These are phyloP conservation scores for Lippia alba DNA, from an alignment of 305 asterid species.

Conservation along the genomic window DNA sequence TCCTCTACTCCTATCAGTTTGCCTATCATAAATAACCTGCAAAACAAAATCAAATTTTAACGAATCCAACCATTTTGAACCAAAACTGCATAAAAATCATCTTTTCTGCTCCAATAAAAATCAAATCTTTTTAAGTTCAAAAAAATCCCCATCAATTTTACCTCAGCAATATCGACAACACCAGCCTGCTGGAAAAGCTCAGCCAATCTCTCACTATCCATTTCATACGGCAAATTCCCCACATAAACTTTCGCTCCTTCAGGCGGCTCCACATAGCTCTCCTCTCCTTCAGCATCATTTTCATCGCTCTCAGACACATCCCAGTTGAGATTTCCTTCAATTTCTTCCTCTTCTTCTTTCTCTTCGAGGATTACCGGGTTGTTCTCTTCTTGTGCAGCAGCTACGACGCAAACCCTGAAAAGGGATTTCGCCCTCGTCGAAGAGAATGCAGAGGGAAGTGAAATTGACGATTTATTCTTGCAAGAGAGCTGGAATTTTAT, in stretches of 20 bases:
- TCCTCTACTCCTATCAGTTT: constrained; percentile 82
- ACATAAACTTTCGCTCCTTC: constrained; percentile 88
- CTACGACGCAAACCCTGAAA: constrained; percentile 49
- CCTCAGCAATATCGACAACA: constrained; percentile 82
- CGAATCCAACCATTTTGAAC: not conserved
- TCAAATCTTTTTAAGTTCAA: constrained; percentile 6
- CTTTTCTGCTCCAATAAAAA: not conserved
- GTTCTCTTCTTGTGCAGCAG: constrained; percentile 65
- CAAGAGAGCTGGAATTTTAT: constrained; percentile 35
- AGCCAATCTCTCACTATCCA: constrained; percentile 73
- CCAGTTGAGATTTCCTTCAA: constrained; percentile 42
- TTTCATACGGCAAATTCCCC: constrained; percentile 86
- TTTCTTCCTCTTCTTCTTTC: constrained; percentile 42
- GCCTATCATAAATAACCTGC: constrained; percentile 83
- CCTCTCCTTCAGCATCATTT: constrained; percentile 32
- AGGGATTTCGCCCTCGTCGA: constrained; percentile 37
- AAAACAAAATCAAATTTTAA: constrained; percentile 6
- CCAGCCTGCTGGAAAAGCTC: constrained; percentile 78
- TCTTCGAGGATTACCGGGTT: constrained; percentile 53
- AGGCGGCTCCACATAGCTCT: constrained; percentile 52
- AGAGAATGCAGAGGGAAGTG: constrained; percentile 30
- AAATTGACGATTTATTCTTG: constrained; percentile 34
- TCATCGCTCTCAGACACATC: constrained; percentile 33
- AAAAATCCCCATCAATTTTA: constrained; percentile 5
- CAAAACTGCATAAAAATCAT: constrained; percentile 3